phyloP scores from a whole-genome alignment of 1,284 basidiomycete genomes.

The Peniophora sp. region DNA sequence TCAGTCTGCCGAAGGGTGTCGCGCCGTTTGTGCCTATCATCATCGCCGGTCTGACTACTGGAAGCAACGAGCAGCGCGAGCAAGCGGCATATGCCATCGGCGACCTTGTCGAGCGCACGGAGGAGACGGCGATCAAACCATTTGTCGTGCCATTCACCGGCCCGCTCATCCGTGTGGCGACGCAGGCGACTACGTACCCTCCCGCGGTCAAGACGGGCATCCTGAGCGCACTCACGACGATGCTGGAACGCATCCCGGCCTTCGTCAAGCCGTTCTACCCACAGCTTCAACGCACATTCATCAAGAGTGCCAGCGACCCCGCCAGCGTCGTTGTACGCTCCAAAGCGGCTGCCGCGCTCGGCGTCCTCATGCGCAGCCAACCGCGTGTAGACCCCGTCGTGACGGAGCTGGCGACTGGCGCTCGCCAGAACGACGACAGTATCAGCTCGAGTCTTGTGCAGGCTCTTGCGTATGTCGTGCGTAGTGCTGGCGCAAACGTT shows the following conservation, averaged over 20 bases:
- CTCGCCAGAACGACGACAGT: constrained; percentile 61
- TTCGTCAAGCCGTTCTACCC: constrained; percentile 99
- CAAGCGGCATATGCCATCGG: constrained; percentile 93
- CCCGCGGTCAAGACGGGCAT: constrained; percentile 90
- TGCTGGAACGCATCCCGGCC: constrained; percentile 78
- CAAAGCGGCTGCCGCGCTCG: constrained; percentile 79
- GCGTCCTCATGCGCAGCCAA: constrained; percentile 89
- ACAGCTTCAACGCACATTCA: constrained; percentile 93
- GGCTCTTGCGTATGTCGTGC: constrained; percentile 75
- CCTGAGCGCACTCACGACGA: constrained; percentile 71
- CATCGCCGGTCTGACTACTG: constrained; percentile 79
- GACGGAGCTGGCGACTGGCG: constrained; percentile 77
- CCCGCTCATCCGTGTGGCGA: constrained; percentile 90
- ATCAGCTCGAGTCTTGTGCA: constrained; percentile 71
- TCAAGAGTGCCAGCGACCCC: constrained; percentile 86
- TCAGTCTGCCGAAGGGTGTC: constrained; percentile 87
- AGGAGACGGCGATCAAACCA: constrained; percentile 87
- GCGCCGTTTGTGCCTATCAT: constrained; percentile 84
- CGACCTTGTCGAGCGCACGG: constrained; percentile 88
- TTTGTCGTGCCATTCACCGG: constrained; percentile 97
- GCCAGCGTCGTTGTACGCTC: constrained; percentile 75
- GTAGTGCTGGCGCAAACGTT: constrained; percentile 67
- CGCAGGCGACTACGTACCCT: constrained; percentile 81
- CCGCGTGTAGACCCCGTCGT: constrained; percentile 82
- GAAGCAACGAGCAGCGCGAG: constrained; percentile 81